These are phyloP conservation scores for Lasiosphaeria ovina DNA, from an alignment of 495 filamentous ascomycete genomes.

Conservation along the genomic window DNA sequence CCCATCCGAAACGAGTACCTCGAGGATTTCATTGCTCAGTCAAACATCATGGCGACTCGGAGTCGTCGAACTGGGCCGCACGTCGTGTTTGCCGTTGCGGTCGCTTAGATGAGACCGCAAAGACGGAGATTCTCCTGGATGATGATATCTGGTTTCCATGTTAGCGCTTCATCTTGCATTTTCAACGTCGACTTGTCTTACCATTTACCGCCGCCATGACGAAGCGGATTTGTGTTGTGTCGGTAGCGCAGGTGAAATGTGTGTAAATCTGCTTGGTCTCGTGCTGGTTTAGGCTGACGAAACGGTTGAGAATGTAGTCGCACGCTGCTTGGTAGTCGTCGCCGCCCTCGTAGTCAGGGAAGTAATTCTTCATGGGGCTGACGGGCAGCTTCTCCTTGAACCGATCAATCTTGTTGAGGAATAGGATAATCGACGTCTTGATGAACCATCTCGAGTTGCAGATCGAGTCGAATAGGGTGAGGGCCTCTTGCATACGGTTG, in stretches of 20 bases:
- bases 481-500: constrained; percentile 99
- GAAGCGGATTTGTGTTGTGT: constrained; percentile 98
- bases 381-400: constrained; percentile 99
- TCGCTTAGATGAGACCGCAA: constrained; percentile 90
- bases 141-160: constrained; percentile 76
- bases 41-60: constrained; percentile 10
- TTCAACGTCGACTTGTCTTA: constrained; percentile 43
- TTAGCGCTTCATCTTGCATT: constrained; percentile 25
- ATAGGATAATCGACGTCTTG: constrained; percentile 98
- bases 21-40: constrained; percentile 17
- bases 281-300: constrained; percentile 95
- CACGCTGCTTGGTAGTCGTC: constrained; percentile 90
- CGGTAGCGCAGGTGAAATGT: constrained; percentile 97
- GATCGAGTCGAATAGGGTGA: constrained; percentile 98
- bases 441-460: constrained; percentile 99
- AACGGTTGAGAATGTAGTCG: constrained; percentile 96
- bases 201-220: constrained; percentile 99
- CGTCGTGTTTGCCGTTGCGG: background rate
- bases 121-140: constrained; percentile 99
- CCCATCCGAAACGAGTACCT: constrained; percentile 7
- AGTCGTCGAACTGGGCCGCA: background rate
- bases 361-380: constrained; percentile 99
- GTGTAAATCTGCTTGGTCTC: constrained; percentile 99
- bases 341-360: constrained; percentile 96
- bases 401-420: constrained; percentile 99